Percentiles rank a stretch among this genome's conserved stretches.
These are phyloP conservation scores for Tremellales sp. DNA, from an alignment of 1,284 basidiomycete species.

Conservation along the genomic window DNA sequence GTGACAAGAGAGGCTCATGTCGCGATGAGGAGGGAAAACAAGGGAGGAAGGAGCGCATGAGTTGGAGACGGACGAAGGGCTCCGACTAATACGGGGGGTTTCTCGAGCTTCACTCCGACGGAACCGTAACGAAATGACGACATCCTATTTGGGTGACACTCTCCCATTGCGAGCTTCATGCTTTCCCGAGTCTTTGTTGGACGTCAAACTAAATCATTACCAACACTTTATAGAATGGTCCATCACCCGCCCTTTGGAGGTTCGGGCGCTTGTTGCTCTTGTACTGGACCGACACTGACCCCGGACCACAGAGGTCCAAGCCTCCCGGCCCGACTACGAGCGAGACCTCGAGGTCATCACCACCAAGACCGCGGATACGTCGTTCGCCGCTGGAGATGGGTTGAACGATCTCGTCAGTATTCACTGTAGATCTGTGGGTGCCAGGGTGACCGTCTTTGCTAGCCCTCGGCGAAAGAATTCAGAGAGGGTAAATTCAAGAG, in stretches of 20 bases:
- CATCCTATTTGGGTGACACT: too few species aligned
- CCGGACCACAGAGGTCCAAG: slow-evolving; percentile 35
- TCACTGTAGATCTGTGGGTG: neutral
- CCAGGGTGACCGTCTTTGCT: neutral
- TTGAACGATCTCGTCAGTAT: slow-evolving; percentile 44
- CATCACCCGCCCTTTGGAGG: slow-evolving; percentile 15
- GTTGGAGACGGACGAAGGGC: too few species aligned
- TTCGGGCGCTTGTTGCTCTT: neutral
- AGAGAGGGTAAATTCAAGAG: slow-evolving; percentile 57
- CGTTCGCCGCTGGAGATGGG: slow-evolving; percentile 58
- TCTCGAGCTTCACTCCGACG: too few species aligned
- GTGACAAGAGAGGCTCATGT: neutral
- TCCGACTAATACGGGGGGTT: too few species aligned
- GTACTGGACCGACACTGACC: neutral
- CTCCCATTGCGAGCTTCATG: neutral
- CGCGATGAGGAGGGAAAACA: neutral
- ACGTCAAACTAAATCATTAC: neutral
- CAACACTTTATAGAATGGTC: slow-evolving; percentile 3
- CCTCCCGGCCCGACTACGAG: slow-evolving; percentile 35
- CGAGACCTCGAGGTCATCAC: slow-evolving; percentile 5
- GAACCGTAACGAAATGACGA: too few species aligned
- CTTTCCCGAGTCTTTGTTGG: neutral
- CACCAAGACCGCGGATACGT: slow-evolving; percentile 54
- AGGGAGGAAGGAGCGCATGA: neutral
- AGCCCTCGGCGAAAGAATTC: slow-evolving; percentile 45